Evolutionary conservation across 352 stramenopile genomes (phyloP).

Genomic region (Globisporangium cystogenes): DNA sequence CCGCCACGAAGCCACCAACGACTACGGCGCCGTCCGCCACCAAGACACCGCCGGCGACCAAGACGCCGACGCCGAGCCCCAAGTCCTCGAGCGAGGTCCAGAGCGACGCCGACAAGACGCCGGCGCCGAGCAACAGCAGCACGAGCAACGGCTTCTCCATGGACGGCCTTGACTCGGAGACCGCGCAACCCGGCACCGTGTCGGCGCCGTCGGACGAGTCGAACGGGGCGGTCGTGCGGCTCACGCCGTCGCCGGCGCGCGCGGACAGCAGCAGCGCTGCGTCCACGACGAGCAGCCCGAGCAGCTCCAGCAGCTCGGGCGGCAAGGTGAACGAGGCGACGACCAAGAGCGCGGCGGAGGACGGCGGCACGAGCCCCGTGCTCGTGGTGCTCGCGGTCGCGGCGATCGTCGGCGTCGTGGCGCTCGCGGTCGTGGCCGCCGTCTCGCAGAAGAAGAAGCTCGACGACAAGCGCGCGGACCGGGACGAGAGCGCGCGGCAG

Average conservation of each 20-base stretch:
- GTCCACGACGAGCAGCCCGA: neutral
- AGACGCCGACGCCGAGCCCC: slow-evolving; percentile 4
- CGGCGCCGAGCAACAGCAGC: neutral
- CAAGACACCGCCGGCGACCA: slow-evolving; percentile 11
- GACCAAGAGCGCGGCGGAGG: slow-evolving; percentile 5
- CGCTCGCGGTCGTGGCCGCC: slow-evolving; percentile 11
- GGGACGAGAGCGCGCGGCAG: slow-evolving; percentile 3
- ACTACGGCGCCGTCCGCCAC: slow-evolving; percentile 12
- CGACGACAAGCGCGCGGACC: slow-evolving; percentile 19
- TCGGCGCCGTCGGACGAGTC: slow-evolving; percentile 5
- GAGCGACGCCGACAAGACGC: slow-evolving; percentile 2
- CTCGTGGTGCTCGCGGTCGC: slow-evolving; percentile 14
- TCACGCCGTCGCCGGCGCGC: neutral
- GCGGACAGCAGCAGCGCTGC: neutral
- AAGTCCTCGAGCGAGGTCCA: neutral
- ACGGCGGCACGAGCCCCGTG: slow-evolving; percentile 10
- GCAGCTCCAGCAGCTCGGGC: no score
- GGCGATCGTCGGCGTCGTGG: slow-evolving; percentile 6
- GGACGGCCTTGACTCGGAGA: neutral
- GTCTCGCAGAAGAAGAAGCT: slow-evolving; percentile 17
- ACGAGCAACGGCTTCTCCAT: slow-evolving; percentile 6
- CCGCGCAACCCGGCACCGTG: slow-evolving; percentile 4
- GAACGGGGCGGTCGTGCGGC: neutral
- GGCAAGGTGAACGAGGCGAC: slow-evolving; percentile 5
- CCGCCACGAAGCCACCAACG: slow-evolving; percentile 10